Evolutionary conservation across 2,329 filamentous ascomycete genomes (phyloP), one percentile per base, ranked within the genome.

Genomic region (Talaromyces sp.): DNA sequence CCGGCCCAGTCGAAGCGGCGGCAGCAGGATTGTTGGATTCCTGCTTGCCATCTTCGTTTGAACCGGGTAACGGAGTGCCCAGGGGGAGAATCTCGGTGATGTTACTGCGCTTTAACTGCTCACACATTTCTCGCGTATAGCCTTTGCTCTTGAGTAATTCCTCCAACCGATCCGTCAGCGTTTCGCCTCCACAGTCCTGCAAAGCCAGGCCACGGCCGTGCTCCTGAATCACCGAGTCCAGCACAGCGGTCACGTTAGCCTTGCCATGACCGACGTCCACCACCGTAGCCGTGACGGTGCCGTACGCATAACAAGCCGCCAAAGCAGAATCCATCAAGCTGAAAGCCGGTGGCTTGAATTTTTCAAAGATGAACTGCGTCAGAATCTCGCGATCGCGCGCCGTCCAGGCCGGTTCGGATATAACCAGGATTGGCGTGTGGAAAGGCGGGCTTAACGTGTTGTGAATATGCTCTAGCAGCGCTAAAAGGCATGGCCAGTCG

Each of bases 281-380:
- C 21, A 99, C 85, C 0, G 91, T 94, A 69, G 94, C 88, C 67
- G 85, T 91, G 32, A 87, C 83, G 31, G 92, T 83, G 11, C 91
- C 92, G 70, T 95, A 97, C 60, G 94, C 86, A 69, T 86, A 88
- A 61, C 80, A 88, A 0, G 91, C 89, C 27, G 94, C 92, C 53
- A 95, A 78, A 3, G 91, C 92, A 67, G 91, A 89, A 75, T 97
- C 90, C 79, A 99, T 88, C 64, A 97, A 83, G 67, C 89, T 92
- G 56, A 99, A 89, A 0, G 91, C 92, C 0, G 94, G 94, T 0
- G 91, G 94, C 78, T 93, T 94, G 72, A 96, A 96, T 77, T 94
- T 95, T 76, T 99, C 94, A 70, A 99, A 99, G 65, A 97, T 86
- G 79, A 96, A 99, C 64, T 94, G 91, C 14, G 92, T 90, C 65